A percentile compares a stretch with the other conserved stretches of the same genome.
Evolutionary conservation across 768 basidiomycete genomes (phyloP).

Genomic region (Russula ochroleuca): DNA sequence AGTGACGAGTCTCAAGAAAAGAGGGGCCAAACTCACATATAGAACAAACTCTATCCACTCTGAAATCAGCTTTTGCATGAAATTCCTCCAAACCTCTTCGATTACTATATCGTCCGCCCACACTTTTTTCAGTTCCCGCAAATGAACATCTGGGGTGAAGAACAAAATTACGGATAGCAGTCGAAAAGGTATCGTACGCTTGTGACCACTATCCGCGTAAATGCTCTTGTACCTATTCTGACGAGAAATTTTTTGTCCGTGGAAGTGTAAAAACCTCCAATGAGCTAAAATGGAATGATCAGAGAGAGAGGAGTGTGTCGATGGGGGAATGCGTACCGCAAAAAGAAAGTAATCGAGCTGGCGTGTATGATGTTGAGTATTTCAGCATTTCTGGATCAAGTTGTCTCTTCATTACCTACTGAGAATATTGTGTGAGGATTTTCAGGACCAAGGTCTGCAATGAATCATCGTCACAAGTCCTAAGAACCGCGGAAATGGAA

Average conservation of each 20-base stretch:
- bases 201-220: not conserved
- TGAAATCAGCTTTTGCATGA: conserved; percentile 15
- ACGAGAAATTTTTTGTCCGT: conserved; percentile 15
- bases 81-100: conserved; percentile 8
- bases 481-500: not conserved
- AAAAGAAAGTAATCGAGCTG: conserved; percentile 14
- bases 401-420: conserved; percentile 10
- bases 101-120: conserved; percentile 14
- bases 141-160: conserved; percentile 16
- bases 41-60: conserved; percentile 17
- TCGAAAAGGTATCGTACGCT: conserved; percentile 8
- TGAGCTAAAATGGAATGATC: not conserved
- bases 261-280: conserved; percentile 18
- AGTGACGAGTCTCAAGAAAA: too few relatives aligned
- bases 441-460: not conserved
- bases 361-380: not conserved
- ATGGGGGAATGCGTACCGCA: conserved; percentile 1
- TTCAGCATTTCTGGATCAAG: not conserved
- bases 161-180: conserved; percentile 8
- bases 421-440: conserved; percentile 11
- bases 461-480: not conserved
- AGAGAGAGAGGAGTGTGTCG: not conserved
- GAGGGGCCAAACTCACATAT: too few relatives aligned
- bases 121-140: conserved; percentile 16
- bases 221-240: conserved; percentile 14